A percentile compares a stretch with the other conserved stretches of the same genome.
Conservation (phyloP, 2,329 filamentous ascomycete species). For the Verruconis gallopava region DNA sequence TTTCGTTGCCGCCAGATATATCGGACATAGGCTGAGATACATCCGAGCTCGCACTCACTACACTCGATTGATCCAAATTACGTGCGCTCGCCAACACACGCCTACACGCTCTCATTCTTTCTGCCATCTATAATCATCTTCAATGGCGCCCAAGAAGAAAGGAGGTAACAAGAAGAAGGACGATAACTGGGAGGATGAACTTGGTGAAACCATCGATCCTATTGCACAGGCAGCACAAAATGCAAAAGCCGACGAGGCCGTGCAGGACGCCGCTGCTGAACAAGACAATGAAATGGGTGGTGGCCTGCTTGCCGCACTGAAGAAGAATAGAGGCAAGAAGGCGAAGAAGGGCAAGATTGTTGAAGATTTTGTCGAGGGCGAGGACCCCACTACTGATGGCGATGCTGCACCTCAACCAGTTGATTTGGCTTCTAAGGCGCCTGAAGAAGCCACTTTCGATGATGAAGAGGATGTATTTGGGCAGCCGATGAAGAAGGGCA, state of each 20-base stretch:
- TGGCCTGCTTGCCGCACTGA: constrained; percentile 36
- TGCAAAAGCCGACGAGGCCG: constrained; percentile 32
- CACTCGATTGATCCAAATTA: too few relatives aligned
- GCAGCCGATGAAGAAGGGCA: constrained; percentile 58
- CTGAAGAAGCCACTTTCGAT: constrained; percentile 58
- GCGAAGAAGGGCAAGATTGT: constrained; percentile 74
- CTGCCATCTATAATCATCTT: too few relatives aligned
- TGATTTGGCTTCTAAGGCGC: constrained; percentile 52
- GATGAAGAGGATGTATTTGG: constrained; percentile 78
- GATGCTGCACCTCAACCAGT: constrained; percentile 26
- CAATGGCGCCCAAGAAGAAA: constrained; percentile 93
- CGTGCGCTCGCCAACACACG: too few relatives aligned
- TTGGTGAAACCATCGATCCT: constrained; percentile 65
- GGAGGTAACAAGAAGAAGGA: constrained; percentile 69
- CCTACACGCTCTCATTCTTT: too few relatives aligned
- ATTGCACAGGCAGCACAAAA: constrained; percentile 36
- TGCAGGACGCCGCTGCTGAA: constrained; percentile 34
- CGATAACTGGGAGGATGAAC: constrained; percentile 90
- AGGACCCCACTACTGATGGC: constrained; percentile 36
- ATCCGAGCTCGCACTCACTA: neutral
- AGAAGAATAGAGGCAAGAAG: constrained; percentile 54
- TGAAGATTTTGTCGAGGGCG: constrained; percentile 62
- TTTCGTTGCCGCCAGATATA: neutral
- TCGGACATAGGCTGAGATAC: neutral
- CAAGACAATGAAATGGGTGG: constrained; percentile 37